Base-by-base conservation (phyloP, 805 yeast species). In the Danielozyma ontarioensis region DNA sequence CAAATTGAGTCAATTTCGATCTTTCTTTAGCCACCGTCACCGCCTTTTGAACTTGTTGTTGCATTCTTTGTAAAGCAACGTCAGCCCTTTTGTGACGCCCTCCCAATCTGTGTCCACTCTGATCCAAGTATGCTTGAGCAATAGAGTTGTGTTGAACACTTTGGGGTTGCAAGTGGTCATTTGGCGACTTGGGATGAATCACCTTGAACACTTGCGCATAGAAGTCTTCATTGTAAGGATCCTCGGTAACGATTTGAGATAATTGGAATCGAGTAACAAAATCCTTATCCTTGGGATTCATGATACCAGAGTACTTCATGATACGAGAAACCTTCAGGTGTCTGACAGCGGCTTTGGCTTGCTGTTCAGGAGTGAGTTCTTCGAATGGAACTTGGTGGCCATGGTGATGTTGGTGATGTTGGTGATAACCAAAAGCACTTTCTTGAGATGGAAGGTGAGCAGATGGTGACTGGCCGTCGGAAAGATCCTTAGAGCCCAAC, bases 201-300 rank as follows among this genome's bases (percentile, higher is more conserved):
- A 67, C 73, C 50, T 89, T 83, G 62, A 78, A 85, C 27, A 93
- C 96, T 60, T 93, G 97, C 52, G 82, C 86, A 55, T 93, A 93
- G 53, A 90, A 93, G 65, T 93, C 98, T 60, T 93, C 98, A 52
- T 85, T 87, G 59, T 84, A 86, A 11, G 98, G 98, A 60, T 93
- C 97, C 36, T 89, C 97, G 8, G 96, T 84, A 31, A 93, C 96
- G 60, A 93, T 83, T 57, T 89, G 96, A 31, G 96, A 87, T 42
- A 93, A 72, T 62, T 93, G 98, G 53, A 89, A 81, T 55, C 97
- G 76, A 28, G 96, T 87, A 31, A 93, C 90, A 53, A 85, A 88
- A 62, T 90, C 96, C 64, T 89, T 89, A 59, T 93, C 98, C 64
- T 90, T 84, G 37, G 96, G 95, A 50, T 88, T 86, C 98, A 93